Evolutionary conservation across 2,329 filamentous ascomycete species (phyloP).

Genomic region (Fusarium subtropicale): DNA sequence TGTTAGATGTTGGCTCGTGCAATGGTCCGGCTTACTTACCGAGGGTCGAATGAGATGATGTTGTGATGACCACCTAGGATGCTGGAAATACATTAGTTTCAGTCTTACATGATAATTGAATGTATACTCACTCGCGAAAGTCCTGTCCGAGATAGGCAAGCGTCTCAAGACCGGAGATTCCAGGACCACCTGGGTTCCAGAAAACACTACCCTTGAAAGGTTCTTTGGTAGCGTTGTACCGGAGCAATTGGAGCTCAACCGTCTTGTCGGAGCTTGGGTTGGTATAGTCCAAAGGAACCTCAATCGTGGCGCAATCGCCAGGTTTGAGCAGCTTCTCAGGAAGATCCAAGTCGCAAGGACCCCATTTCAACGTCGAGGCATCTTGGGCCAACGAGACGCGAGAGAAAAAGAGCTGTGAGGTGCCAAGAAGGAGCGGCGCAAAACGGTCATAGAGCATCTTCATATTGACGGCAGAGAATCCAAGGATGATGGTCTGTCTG

Average conservation of each 20-base stretch:
- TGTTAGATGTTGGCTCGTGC: neutral
- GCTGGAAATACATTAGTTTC: neutral
- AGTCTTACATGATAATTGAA: rapidly evolving
- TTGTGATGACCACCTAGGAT: slow-evolving; percentile 31
- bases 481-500: neutral
- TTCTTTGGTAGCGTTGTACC: slow-evolving; percentile 46
- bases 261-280: slow-evolving; percentile 38
- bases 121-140: slow-evolving; percentile 12
- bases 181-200: slow-evolving; percentile 55
- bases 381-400: neutral
- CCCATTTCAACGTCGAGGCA: slow-evolving; percentile 14
- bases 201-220: slow-evolving; percentile 53
- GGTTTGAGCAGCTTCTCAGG: slow-evolving; percentile 6
- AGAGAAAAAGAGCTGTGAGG: neutral
- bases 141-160: slow-evolving; percentile 22
- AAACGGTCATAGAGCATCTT: slow-evolving; percentile 2
- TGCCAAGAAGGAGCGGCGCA: slow-evolving; percentile 4
- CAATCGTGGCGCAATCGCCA: slow-evolving; percentile 50
- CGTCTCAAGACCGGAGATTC: slow-evolving; percentile 35
- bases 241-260: slow-evolving; percentile 51
- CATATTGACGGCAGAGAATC: neutral
- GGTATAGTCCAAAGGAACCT: slow-evolving; percentile 56
- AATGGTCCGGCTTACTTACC: slow-evolving; percentile 14
- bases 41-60: slow-evolving; percentile 39
- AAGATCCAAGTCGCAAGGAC: slow-evolving; percentile 15